These are phyloP conservation scores for Ganoderma boninense DNA, from an alignment of 1,284 basidiomycete species.

Conservation along the genomic window DNA sequence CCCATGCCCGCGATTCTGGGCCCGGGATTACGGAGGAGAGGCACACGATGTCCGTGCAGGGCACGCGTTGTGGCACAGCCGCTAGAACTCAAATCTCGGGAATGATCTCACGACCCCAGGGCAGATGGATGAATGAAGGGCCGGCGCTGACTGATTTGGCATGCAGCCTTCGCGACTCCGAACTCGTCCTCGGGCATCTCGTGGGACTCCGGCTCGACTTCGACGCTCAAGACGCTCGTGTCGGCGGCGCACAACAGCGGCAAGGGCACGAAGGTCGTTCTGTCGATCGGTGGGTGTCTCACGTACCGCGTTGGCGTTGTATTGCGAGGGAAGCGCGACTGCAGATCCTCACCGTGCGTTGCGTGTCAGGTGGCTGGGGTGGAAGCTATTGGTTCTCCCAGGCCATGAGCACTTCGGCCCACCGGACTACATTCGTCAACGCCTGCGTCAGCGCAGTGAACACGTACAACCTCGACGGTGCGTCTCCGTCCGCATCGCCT, in stretches of 20 bases:
- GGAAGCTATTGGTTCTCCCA: slow-evolving; percentile 72
- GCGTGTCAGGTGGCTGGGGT: slow-evolving; percentile 56
- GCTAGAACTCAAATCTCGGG: slow-evolving; percentile 2
- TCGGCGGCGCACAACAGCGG: slow-evolving; percentile 64
- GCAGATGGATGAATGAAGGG: not conserved
- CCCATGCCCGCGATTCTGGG: not conserved
- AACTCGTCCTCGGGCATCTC: slow-evolving; percentile 62
- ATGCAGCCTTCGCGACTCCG: slow-evolving; percentile 75
- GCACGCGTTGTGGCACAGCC: slow-evolving; percentile 3
- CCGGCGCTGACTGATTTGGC: slow-evolving; percentile 22
- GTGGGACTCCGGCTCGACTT: slow-evolving; percentile 63
- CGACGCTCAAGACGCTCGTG: slow-evolving; percentile 71
- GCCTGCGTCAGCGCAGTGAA: slow-evolving; percentile 69
- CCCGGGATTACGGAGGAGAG: not conserved
- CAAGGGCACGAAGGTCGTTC: slow-evolving; percentile 67
- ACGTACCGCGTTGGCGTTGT: not conserved
- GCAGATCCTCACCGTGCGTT: slow-evolving; percentile 16
- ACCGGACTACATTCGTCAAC: slow-evolving; percentile 65
- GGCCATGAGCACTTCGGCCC: slow-evolving; percentile 56
- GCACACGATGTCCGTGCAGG: not conserved
- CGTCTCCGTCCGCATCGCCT: slow-evolving; percentile 9
- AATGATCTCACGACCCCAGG: slow-evolving; percentile 3
- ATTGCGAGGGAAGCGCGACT: not conserved
- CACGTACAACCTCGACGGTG: slow-evolving; percentile 71
- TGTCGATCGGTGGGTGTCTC: slow-evolving; percentile 66